These are phyloP conservation scores for Arthroderma sp. DNA, from an alignment of 2,329 filamentous ascomycete species.

Conservation along the genomic window DNA sequence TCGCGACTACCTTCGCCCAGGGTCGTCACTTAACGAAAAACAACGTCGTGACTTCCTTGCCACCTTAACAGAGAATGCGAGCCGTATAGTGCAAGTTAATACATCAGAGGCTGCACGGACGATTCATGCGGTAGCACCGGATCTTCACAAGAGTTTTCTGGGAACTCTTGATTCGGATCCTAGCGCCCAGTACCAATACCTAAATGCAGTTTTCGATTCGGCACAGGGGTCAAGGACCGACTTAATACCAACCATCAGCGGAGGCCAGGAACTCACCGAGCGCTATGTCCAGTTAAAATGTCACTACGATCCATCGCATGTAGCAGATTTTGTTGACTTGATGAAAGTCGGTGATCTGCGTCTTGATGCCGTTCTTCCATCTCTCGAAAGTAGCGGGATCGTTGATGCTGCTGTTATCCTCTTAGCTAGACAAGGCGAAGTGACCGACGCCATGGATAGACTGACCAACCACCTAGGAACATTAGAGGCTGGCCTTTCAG, in stretches of 20 bases:
- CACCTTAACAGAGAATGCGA: conserved; percentile 53
- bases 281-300: conserved; percentile 87
- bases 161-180: conserved; percentile 47
- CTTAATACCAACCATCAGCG: conserved; percentile 17
- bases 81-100: conserved; percentile 54
- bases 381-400: conserved; percentile 78
- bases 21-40: conserved; percentile 50
- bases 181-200: conserved; percentile 60
- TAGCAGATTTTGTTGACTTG: conserved; percentile 68
- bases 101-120: conserved; percentile 51
- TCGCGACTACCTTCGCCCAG: conserved; percentile 55
- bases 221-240: conserved; percentile 25
- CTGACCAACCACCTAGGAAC: conserved; percentile 69
- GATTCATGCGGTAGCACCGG: conserved; percentile 47
- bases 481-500: conserved; percentile 63
- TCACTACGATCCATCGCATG: conserved; percentile 64
- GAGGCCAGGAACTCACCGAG: conserved; percentile 56
- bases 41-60: conserved; percentile 59
- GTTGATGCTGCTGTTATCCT: conserved; percentile 87
- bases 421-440: conserved; percentile 76
- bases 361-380: conserved; percentile 67
- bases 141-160: conserved; percentile 55
- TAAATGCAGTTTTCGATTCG: conserved; percentile 62
- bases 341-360: conserved; percentile 66
- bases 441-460: conserved; percentile 70